These are phyloP conservation scores for Colletotrichum eremochloae DNA, from an alignment of 2,329 filamentous ascomycete genomes.

Conservation along the genomic window DNA sequence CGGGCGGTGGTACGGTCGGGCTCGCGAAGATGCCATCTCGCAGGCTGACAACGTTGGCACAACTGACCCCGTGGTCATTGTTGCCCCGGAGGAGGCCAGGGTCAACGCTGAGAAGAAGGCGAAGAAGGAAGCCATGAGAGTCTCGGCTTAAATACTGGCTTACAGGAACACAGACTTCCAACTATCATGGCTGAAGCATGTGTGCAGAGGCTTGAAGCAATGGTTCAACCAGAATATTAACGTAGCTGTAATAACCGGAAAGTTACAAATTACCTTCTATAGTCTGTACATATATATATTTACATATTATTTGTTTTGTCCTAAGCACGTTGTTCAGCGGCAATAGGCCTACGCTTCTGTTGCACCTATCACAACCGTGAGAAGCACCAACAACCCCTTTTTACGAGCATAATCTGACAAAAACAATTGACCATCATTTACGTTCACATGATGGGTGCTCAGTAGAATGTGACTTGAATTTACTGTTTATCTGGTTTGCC, in stretches of 20 bases:
- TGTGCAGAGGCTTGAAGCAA: neutral
- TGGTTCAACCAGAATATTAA: neutral
- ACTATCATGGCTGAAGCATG: neutral
- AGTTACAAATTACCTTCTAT: neutral
- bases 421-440: too few relatives aligned
- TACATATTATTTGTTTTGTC: neutral
- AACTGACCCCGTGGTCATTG: slow-evolving; percentile 18
- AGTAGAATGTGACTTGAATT: neutral
- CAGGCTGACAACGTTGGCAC: slow-evolving; percentile 40
- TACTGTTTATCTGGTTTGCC: neutral
- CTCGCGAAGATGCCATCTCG: slow-evolving; percentile 37
- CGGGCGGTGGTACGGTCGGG: slow-evolving; percentile 39
- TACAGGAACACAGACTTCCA: neutral
- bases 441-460: fast-evolving
- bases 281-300: neutral
- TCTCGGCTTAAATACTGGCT: neutral
- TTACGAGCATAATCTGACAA: neutral
- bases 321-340: neutral
- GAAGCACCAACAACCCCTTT: neutral
- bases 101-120: neutral
- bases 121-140: neutral
- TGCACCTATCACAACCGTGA: neutral
- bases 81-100: neutral
- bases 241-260: neutral
- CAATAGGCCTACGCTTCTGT: neutral